Conservation (phyloP, 768 basidiomycete species). For the Kondoa malvinella region DNA sequence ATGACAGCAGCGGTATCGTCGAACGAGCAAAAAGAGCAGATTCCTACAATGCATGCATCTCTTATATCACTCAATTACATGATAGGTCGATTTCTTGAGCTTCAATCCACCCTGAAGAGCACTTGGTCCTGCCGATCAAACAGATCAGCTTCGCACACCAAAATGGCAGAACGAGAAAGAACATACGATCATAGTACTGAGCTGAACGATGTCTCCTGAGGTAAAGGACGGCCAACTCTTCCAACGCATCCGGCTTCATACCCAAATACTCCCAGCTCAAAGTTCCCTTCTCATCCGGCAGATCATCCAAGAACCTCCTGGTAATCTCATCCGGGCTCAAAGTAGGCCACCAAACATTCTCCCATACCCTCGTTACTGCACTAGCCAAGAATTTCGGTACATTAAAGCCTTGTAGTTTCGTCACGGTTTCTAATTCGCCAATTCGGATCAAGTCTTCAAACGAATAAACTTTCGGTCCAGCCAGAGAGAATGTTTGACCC, state of each 20-base stretch:
- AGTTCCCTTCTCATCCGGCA: conserved; percentile 38
- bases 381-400: conserved; percentile 58
- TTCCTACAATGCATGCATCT: no score
- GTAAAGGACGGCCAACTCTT: conserved; percentile 69
- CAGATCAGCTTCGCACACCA: neutral
- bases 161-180: neutral
- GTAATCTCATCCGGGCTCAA: conserved; percentile 78
- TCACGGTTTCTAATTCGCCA: conserved; percentile 62
- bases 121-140: conserved; percentile 25
- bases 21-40: no score
- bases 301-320: conserved; percentile 70
- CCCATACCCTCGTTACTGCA: conserved; percentile 44
- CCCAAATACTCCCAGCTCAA: conserved; percentile 45
- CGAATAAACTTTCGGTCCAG: conserved; percentile 73
- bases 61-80: conserved; percentile 23
- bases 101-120: conserved; percentile 30
- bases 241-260: conserved; percentile 53
- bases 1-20: no score
- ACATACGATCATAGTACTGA: conserved; percentile 32
- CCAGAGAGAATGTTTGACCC: conserved; percentile 53
- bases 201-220: conserved; percentile 70
- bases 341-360: conserved; percentile 72
- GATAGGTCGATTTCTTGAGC: conserved; percentile 21
- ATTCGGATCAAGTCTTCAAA: conserved; percentile 45
- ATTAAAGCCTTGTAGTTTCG: conserved; percentile 51